Conservation (phyloP, 2,329 filamentous ascomycete species). For the Cryphonectria nitschkei region DNA sequence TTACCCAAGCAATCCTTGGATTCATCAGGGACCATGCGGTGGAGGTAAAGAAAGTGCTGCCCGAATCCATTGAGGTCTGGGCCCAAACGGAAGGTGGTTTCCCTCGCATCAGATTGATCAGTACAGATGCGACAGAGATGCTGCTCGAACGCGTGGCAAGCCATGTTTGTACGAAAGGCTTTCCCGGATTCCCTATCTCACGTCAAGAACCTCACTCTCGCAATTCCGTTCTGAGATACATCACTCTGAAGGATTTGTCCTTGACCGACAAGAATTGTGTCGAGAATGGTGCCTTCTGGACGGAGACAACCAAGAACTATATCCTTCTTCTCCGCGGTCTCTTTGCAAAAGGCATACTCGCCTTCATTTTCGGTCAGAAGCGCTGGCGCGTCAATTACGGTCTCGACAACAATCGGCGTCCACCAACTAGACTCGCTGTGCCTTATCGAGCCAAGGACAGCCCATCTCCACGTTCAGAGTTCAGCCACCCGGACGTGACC, state of each 20-base stretch:
- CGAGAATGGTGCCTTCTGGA: slow-evolving; percentile 45
- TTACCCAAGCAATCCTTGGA: slow-evolving; percentile 57
- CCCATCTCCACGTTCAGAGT: slow-evolving; percentile 60
- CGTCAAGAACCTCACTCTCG: not conserved
- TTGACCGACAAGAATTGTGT: slow-evolving; percentile 39
- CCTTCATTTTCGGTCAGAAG: slow-evolving; percentile 58
- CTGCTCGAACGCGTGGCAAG: slow-evolving; percentile 42
- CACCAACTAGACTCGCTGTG: slow-evolving; percentile 54
- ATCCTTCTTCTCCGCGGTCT: slow-evolving; percentile 59
- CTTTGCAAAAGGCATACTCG: slow-evolving; percentile 57
- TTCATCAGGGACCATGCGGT: slow-evolving; percentile 42
- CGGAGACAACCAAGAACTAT: slow-evolving; percentile 36
- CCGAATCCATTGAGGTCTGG: slow-evolving; percentile 48
- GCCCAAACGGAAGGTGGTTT: slow-evolving; percentile 41
- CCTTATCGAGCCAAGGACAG: slow-evolving; percentile 64
- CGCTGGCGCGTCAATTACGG: slow-evolving; percentile 71
- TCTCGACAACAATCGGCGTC: slow-evolving; percentile 46
- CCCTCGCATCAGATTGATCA: slow-evolving; percentile 54
- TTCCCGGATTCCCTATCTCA: slow-evolving; percentile 32
- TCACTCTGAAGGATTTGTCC: slow-evolving; percentile 43
- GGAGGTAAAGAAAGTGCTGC: slow-evolving; percentile 37
- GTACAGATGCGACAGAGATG: slow-evolving; percentile 34
- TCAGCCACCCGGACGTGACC: slow-evolving; percentile 63
- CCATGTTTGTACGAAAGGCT: slow-evolving; percentile 48
- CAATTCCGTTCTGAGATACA: slow-evolving; percentile 36